These are phyloP conservation scores for Agaricus blazei DNA, from an alignment of 768 basidiomycete genomes.

Conservation along the genomic window DNA sequence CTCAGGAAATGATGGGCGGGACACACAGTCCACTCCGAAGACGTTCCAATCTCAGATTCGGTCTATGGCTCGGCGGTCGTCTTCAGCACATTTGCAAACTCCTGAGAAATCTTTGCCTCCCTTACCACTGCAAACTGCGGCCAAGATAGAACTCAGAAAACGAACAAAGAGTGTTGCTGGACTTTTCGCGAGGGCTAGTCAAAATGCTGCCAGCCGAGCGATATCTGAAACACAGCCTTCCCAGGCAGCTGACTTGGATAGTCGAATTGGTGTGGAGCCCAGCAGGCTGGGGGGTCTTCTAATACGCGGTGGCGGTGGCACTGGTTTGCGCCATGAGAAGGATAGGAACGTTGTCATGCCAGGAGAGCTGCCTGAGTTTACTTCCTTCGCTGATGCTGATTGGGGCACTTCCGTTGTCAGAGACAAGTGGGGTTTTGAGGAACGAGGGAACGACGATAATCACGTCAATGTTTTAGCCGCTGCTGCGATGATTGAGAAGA, in stretches of 20 bases:
- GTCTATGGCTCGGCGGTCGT: background rate
- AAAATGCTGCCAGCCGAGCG: background rate
- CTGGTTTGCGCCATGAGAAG: slow-evolving; percentile 6
- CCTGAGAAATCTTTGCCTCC: background rate
- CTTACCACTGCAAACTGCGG: background rate
- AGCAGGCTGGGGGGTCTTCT: slow-evolving; percentile 1
- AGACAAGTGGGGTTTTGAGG: background rate
- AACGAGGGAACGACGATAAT: background rate
- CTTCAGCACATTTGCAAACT: slow-evolving; percentile 1
- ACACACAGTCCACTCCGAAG: background rate
- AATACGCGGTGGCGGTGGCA: slow-evolving; percentile 8
- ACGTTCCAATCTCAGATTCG: background rate
- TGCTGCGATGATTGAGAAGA: slow-evolving; percentile 15
- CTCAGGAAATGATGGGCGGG: background rate
- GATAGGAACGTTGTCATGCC: background rate
- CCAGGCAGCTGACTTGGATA: background rate
- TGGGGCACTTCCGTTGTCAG: background rate
- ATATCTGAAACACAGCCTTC: background rate
- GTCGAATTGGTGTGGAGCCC: background rate
- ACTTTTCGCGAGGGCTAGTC: background rate
- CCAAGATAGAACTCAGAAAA: background rate
- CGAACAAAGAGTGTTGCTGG: slow-evolving; percentile 4
- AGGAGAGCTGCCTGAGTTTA: background rate
- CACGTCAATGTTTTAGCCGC: slow-evolving; percentile 10
- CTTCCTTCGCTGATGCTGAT: background rate